Evolutionary conservation across 805 yeast species (phyloP), one percentile per base, ranked within the genome.

Genomic region (Saturnispora serradocipensis): DNA sequence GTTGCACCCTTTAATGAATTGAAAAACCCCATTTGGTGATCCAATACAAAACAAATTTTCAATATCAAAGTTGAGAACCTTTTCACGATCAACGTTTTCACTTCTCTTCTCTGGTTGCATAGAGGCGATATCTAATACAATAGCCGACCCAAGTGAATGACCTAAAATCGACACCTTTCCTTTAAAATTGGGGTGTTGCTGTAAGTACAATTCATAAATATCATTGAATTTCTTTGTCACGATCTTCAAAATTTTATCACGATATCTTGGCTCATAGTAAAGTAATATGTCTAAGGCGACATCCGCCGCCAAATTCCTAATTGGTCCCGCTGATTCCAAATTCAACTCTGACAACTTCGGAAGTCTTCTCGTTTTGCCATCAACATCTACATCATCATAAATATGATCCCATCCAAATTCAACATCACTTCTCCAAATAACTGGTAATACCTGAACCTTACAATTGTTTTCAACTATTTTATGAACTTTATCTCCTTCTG

Each of bases 121-220:
- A 9, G 82, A 68, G 28, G 90, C 66, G 30, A 91, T 72, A 65
- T 91, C 97, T 56, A 88, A 82, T 1, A 82, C 72, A 35, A 91
- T 86, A 0, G 91, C 86, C 3, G 96, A 84, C 0, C 99, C 99
- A 35, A 91, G 70, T 0, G 98, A 91, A 65, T 91, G 99, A 1
- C 97, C 98, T 53, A 89, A 70, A 2, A 91, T 66, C 58, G 91
- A 89, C 0, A 91, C 82, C 56, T 82, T 78, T 0, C 96, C 96
- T n/a, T 80, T 71, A 65, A 86, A 87, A 18, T 73, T 67, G 0
- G 95, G 95, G 56, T 90, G 81, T 46, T 76, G 69, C 48, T 80
- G 74, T 53, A 73, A 66, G 64, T 81, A 91, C 34, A 75, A 65
- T 4, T 72, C 66, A 63, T 80, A 86, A 1, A 83, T 78, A 1